These are phyloP conservation scores for Eragrostis tef DNA, from an alignment of 202 grass and related monocot genomes.

Conservation along the genomic window DNA sequence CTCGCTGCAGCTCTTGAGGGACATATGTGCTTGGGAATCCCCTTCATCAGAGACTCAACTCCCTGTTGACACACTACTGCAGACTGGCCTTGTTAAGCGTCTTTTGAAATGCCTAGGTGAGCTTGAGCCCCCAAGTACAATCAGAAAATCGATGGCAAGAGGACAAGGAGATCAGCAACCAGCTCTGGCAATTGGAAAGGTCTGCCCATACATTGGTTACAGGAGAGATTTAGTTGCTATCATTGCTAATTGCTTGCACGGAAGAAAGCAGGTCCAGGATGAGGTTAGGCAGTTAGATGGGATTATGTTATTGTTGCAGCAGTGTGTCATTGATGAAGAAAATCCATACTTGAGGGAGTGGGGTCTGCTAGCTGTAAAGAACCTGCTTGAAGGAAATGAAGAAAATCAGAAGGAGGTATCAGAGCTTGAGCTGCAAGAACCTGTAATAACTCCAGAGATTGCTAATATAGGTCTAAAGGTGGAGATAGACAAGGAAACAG, in stretches of 20 bases:
- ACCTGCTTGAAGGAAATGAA: constrained; percentile 83
- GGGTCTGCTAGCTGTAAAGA: constrained; percentile 75
- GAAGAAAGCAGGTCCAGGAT: constrained; percentile 75
- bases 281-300: constrained; percentile 66
- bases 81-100: constrained; percentile 58
- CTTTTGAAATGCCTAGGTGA: constrained; percentile 64
- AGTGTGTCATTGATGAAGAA: constrained; percentile 85
- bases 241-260: constrained; percentile 76
- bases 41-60: constrained; percentile 39
- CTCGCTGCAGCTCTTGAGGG: constrained; percentile 74
- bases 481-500: constrained; percentile 76
- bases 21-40: constrained; percentile 84
- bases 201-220: constrained; percentile 84
- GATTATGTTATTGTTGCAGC: constrained; percentile 78
- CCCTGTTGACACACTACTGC: constrained; percentile 64
- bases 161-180: constrained; percentile 44
- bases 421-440: constrained; percentile 75
- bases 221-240: constrained; percentile 79
- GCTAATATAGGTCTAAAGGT: constrained; percentile 73
- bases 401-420: constrained; percentile 79
- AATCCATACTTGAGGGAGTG: constrained; percentile 91
- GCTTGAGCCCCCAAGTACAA: constrained; percentile 81
- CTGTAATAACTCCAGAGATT: constrained; percentile 77
- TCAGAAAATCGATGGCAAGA: constrained; percentile 70
- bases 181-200: constrained; percentile 48